Conservation (phyloP, 768 basidiomycete genomes). For the Boletus eberwhitei region DNA sequence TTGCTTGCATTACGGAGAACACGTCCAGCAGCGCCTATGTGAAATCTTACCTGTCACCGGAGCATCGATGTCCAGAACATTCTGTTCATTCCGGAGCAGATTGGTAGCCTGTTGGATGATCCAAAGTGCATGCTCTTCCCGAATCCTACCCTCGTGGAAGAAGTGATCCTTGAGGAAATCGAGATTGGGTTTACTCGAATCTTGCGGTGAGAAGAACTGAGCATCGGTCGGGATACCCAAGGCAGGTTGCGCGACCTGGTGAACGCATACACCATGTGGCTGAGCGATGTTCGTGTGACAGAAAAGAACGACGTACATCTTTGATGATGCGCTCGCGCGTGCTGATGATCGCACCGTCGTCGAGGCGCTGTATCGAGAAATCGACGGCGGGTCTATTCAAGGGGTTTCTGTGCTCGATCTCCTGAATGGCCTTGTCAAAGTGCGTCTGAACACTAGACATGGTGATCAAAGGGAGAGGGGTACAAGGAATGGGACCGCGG, state of each 20-base stretch:
- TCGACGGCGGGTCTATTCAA: slow-evolving; percentile 15
- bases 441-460: slow-evolving; percentile 21
- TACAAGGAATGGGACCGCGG: slow-evolving; percentile 6
- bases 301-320: slow-evolving; percentile 16
- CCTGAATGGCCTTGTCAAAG: slow-evolving; percentile 29
- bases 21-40: neutral
- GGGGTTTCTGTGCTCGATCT: slow-evolving; percentile 29
- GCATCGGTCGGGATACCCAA: slow-evolving; percentile 62
- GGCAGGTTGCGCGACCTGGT: slow-evolving; percentile 68
- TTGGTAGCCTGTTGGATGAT: slow-evolving; percentile 60
- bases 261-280: neutral
- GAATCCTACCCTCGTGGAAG: slow-evolving; percentile 64
- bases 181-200: slow-evolving; percentile 64
- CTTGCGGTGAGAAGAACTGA: slow-evolving; percentile 69
- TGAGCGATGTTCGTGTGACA: neutral
- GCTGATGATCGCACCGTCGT: slow-evolving; percentile 24
- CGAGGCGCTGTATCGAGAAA: slow-evolving; percentile 24
- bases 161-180: slow-evolving; percentile 77
- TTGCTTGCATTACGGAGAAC: slow-evolving; percentile 19
- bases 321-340: slow-evolving; percentile 26
- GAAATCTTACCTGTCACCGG: slow-evolving; percentile 59
- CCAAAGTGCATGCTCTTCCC: slow-evolving; percentile 64
- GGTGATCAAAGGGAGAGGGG: slow-evolving; percentile 9
- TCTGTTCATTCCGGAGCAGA: slow-evolving; percentile 56
- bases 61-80: slow-evolving; percentile 66